Base-by-base conservation (phyloP, 208 protist genomes). In the Lotmaria passim region DNA sequence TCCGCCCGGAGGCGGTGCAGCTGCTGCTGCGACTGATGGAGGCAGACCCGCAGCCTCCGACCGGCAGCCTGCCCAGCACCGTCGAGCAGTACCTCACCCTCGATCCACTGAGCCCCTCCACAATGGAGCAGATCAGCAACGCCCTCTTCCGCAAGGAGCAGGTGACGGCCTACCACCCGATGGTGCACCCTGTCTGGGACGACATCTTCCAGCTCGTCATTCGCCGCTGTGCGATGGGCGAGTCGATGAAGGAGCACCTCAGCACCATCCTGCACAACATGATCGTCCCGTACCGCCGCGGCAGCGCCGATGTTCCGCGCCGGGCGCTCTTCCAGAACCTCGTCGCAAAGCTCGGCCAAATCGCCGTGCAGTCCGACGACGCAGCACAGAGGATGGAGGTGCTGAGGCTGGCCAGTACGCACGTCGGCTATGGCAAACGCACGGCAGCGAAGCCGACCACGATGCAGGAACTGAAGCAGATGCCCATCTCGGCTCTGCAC, bases 131-230 rank as follows among this genome's bases (percentile, higher is more conserved):
- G 75, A 58, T 96, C 46, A 82, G 74, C 36, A 90, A 88, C 68
- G 87, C 91, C 7, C 82, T 96, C 8, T 96, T 96, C 65, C 88
- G 91, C 34, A 90, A 87, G 61, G 91, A 96, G 66, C 91, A 94
- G 76, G 89, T 93, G 21, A 94, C 86, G 1, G 69, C 79, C 23
- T 70, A 86, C 28, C 84, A 96, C 69, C 91, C 91, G 26, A 94
- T 94, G 91, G 82, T 94, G 24, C 91, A 96, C 77, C 91, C 91
- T 3, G 86, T 96, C 26, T 96, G 91, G 89, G 65, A 85, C n/a
- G 86, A 94, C 65, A 79, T 93, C 62, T 87, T 96, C 56, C 51
- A 87, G 28, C 79, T 93, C 31, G 70, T 96, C n/a, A 31, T 77
- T 24, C 73, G 64, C 12, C 88, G 91, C 44, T 90, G 85, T 52